These are phyloP conservation scores for Spizellomyces punctatus DNA, from an alignment of 192 early-diverging fungal genomes.

Conservation along the genomic window DNA sequence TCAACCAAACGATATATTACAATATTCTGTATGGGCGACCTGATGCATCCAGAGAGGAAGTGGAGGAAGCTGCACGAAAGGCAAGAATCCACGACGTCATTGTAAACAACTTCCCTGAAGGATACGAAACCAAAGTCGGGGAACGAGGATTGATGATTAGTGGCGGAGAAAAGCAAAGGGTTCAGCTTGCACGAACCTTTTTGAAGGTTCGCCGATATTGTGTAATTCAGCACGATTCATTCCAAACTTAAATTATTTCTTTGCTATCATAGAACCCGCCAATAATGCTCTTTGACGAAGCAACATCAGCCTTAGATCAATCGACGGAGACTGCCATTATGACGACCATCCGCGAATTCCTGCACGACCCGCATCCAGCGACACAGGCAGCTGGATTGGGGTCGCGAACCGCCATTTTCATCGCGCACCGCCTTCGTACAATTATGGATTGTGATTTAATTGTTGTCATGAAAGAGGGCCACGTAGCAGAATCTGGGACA, in stretches of 20 bases:
- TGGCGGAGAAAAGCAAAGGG: slow-evolving; percentile 77
- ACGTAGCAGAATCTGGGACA: slow-evolving; percentile 80
- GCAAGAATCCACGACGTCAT: slow-evolving; percentile 82
- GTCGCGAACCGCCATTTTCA: slow-evolving; percentile 82
- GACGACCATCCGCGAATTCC: slow-evolving; percentile 45
- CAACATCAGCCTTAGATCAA: slow-evolving; percentile 75
- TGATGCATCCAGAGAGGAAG: slow-evolving; percentile 54
- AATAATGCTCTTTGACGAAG: slow-evolving; percentile 82
- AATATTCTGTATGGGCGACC: slow-evolving; percentile 92
- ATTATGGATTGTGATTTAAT: slow-evolving; percentile 91
- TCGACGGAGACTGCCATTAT: slow-evolving; percentile 56
- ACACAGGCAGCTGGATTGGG: slow-evolving; percentile 5
- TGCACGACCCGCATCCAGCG: slow-evolving; percentile 21
- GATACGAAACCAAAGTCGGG: slow-evolving; percentile 86
- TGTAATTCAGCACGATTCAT: background rate
- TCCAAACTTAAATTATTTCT: background rate
- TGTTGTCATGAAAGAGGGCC: slow-evolving; percentile 85
- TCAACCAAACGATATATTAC: slow-evolving; percentile 89
- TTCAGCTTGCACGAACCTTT: slow-evolving; percentile 90
- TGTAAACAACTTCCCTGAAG: slow-evolving; percentile 66
- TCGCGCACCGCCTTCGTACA: slow-evolving; percentile 92
- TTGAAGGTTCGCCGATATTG: slow-evolving; percentile 66
- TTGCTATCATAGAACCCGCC: slow-evolving; percentile 62
- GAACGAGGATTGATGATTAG: slow-evolving; percentile 78
- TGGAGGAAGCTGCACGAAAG: slow-evolving; percentile 69